phyloP scores from a whole-genome alignment of 2,329 filamentous ascomycete species.

The Neofusicoccum kwambonambiense region DNA sequence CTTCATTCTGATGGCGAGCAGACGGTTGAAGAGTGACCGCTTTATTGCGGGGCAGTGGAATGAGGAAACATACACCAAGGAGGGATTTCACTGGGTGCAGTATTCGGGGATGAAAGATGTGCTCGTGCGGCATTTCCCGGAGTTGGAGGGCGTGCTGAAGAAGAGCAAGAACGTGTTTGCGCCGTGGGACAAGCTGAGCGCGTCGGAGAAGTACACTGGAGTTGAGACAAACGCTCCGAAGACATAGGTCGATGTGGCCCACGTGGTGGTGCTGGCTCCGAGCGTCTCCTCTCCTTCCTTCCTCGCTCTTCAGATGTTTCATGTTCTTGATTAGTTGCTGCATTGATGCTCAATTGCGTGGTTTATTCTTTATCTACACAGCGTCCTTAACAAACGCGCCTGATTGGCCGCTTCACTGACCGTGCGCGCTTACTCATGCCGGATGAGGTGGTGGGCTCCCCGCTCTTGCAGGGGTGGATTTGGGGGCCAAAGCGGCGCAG shows the following conservation, averaged over 20 bases:
- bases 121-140: constrained; percentile 45
- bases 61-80: constrained; percentile 40
- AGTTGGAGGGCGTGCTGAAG: constrained; percentile 33
- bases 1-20: constrained; percentile 47
- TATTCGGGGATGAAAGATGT: constrained; percentile 45
- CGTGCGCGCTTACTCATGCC: too few species aligned
- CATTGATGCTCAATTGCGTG: too few species aligned
- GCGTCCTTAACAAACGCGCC: too few species aligned
- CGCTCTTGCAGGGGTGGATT: too few species aligned
- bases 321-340: too few species aligned
- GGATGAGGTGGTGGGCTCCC: too few species aligned
- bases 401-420: too few species aligned
- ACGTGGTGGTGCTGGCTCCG: too few species aligned
- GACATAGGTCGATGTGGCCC: background rate
- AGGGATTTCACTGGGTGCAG: constrained; percentile 47
- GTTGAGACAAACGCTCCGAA: constrained; percentile 30
- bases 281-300: too few species aligned
- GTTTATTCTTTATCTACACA: too few species aligned
- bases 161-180: constrained; percentile 37
- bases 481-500: too few species aligned
- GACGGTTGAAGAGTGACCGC: constrained; percentile 46
- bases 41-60: constrained; percentile 47
- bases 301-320: too few species aligned
- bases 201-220: constrained; percentile 26
- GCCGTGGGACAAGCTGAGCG: constrained; percentile 30